Conservation (phyloP, 768 basidiomycete species). For the Boletus eberwhitei region DNA sequence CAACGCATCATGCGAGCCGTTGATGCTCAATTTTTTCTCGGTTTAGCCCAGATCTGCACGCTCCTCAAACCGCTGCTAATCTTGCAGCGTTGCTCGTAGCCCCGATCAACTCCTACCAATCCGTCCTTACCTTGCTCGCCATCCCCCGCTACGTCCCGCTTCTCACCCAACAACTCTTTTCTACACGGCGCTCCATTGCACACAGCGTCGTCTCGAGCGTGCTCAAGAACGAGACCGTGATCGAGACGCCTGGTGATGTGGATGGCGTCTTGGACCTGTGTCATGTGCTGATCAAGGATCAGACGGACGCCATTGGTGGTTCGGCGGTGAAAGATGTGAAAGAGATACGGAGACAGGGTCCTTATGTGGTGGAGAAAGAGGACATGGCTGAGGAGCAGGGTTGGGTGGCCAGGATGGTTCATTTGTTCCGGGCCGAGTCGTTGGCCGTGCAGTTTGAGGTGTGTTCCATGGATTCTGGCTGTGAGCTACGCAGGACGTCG, state of each 20-base stretch:
- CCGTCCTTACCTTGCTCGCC: conserved; percentile 94
- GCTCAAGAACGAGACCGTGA: conserved; percentile 93
- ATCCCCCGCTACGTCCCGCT: conserved; percentile 87
- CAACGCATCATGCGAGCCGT: conserved; percentile 2
- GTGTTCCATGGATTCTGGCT: conserved; percentile 10
- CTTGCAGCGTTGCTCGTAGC: conserved; percentile 90
- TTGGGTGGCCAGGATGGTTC: conserved; percentile 98
- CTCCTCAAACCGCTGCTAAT: conserved; percentile 82
- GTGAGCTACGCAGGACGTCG: neutral
- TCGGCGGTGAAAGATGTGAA: conserved; percentile 30
- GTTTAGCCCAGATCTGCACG: conserved; percentile 79
- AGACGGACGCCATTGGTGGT: conserved; percentile 51
- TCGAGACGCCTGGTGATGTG: conserved; percentile 92
- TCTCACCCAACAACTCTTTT: conserved; percentile 81
- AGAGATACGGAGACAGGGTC: conserved; percentile 54
- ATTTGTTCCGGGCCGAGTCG: conserved; percentile 87
- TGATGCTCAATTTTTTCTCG: neutral
- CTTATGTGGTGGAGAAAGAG: conserved; percentile 68
- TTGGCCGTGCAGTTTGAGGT: conserved; percentile 90
- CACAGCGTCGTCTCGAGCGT: conserved; percentile 94
- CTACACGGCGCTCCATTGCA: conserved; percentile 86
- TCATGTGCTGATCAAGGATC: conserved; percentile 87
- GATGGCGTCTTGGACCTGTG: conserved; percentile 91
- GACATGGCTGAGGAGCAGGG: conserved; percentile 98
- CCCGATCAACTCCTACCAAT: conserved; percentile 95